Conservation (phyloP, 768 basidiomycete genomes). For the Kwoniella dendrophila region DNA sequence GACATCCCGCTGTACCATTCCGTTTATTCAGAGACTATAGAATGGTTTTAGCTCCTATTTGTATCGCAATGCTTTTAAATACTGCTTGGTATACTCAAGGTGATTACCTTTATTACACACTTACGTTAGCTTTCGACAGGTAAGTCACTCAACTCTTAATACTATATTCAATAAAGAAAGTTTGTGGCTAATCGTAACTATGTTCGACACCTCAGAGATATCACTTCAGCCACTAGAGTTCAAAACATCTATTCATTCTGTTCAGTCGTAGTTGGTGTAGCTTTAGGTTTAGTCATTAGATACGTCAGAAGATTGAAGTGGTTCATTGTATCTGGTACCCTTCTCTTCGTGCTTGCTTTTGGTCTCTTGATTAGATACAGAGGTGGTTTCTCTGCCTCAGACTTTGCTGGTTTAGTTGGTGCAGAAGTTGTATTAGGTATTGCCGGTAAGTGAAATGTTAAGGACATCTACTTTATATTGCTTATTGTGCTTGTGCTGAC, state of each 20-base stretch:
- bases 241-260: conserved; percentile 50
- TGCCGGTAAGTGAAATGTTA: conserved; percentile 13
- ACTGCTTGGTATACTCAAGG: conserved; percentile 51
- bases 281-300: conserved; percentile 48
- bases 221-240: conserved; percentile 46
- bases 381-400: conserved; percentile 22
- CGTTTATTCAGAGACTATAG: conserved; percentile 42
- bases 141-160: conserved; percentile 22
- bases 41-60: conserved; percentile 47
- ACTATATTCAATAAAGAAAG: neutral
- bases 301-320: conserved; percentile 33
- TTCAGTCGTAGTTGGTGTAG: conserved; percentile 45
- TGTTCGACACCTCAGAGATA: conserved; percentile 1
- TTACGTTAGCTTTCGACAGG: conserved; percentile 48
- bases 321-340: conserved; percentile 40
- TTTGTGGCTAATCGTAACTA: neutral
- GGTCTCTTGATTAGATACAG: conserved; percentile 42
- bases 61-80: conserved; percentile 49
- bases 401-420: conserved; percentile 38
- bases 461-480: neutral
- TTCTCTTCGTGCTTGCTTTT: conserved; percentile 41
- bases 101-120: conserved; percentile 50
- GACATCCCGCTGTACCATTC: conserved; percentile 47
- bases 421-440: conserved; percentile 34
- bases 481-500: neutral